Evolutionary conservation across 2,329 filamentous ascomycete genomes (phyloP).

Genomic region (Fusarium scirpi): DNA sequence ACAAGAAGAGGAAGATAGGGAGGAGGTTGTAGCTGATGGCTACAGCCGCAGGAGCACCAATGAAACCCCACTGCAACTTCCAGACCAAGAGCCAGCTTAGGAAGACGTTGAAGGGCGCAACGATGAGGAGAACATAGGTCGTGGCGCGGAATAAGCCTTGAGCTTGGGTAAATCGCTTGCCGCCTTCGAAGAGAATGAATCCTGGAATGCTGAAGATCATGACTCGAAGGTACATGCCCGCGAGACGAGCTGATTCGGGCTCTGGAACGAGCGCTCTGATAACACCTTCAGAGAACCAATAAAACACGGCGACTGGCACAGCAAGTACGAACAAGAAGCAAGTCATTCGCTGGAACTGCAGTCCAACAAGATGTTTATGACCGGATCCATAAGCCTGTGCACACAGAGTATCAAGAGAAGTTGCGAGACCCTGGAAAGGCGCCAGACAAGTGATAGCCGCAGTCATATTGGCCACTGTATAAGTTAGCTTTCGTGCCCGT

Average conservation of each 20-base stretch:
- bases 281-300: conserved; percentile 75
- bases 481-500: conserved; percentile 21
- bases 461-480: conserved; percentile 73
- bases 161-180: conserved; percentile 84
- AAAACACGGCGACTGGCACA: conserved; percentile 78
- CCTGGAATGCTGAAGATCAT: conserved; percentile 80
- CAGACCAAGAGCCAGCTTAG: conserved; percentile 85
- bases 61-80: conserved; percentile 75
- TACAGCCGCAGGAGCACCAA: conserved; percentile 86
- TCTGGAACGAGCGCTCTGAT: conserved; percentile 62
- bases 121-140: conserved; percentile 80
- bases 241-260: conserved; percentile 73
- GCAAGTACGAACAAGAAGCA: conserved; percentile 79
- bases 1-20: conserved; percentile 80
- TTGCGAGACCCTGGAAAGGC: conserved; percentile 86
- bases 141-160: conserved; percentile 85
- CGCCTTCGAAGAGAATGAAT: conserved; percentile 80
- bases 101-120: conserved; percentile 80
- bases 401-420: conserved; percentile 91
- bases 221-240: conserved; percentile 78
- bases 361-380: conserved; percentile 85
- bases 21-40: conserved; percentile 82
- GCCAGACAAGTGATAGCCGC: conserved; percentile 83
- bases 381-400: conserved; percentile 94
- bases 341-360: conserved; percentile 85